phyloP scores from a whole-genome alignment of 345 rosid species.

The Isatis tinctoria region DNA sequence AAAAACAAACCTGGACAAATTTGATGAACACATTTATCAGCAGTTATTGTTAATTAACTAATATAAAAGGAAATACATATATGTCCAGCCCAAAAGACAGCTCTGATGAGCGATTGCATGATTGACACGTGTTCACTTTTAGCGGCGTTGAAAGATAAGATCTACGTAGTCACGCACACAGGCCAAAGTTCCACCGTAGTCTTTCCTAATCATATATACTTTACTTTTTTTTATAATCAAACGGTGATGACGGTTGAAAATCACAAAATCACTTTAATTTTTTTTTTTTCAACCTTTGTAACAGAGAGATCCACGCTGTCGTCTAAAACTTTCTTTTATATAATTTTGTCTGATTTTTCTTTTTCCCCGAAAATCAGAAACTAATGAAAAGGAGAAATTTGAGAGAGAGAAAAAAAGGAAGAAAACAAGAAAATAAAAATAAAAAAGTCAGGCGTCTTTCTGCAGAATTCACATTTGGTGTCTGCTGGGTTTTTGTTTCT shows the following conservation, averaged over 20 bases:
- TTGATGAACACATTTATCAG: conserved; percentile 11
- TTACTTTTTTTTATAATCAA: neutral
- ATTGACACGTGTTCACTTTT: conserved; percentile 24
- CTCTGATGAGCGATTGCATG: conserved; percentile 27
- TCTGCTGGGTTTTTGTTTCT: conserved; percentile 16
- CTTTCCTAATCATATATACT: neutral
- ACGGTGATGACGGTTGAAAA: conserved; percentile 20
- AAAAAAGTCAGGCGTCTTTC: conserved; percentile 33
- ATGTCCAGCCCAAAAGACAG: conserved; percentile 23
- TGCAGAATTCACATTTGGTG: conserved; percentile 37
- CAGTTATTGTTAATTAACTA: conserved; percentile 10
- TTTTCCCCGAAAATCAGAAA: neutral
- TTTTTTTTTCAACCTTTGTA: conserved; percentile 22
- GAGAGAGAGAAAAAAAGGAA: neutral
- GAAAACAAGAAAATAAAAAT: neutral
- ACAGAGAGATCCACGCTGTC: conserved; percentile 31
- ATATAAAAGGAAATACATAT: neutral
- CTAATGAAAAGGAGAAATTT: neutral
- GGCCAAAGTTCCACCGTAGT: neutral
- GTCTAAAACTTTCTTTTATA: neutral
- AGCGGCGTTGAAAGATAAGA: conserved; percentile 19
- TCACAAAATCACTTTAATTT: neutral
- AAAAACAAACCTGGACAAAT: neutral
- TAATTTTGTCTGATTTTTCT: neutral
- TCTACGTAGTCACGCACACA: conserved; percentile 34